These are phyloP conservation scores for Peronospora farinosa DNA, from an alignment of 352 stramenopile species.

Conservation along the genomic window DNA sequence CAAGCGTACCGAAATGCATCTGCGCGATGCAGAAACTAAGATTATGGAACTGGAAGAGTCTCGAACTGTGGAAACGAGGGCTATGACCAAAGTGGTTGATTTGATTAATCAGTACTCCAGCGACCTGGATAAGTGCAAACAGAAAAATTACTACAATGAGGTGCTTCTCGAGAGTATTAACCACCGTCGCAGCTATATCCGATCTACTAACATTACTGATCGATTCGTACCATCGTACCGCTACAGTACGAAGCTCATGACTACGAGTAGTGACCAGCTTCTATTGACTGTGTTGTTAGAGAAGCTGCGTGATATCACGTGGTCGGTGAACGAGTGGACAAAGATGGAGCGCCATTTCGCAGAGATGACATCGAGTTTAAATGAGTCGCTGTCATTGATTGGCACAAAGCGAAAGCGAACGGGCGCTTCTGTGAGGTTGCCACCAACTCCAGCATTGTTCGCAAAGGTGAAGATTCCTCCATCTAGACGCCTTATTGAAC, in stretches of 20 bases:
- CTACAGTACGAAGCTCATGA: slow-evolving; percentile 59
- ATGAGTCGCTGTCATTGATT: slow-evolving; percentile 43
- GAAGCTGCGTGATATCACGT: slow-evolving; percentile 52
- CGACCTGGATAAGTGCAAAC: slow-evolving; percentile 46
- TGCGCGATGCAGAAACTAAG: slow-evolving; percentile 46
- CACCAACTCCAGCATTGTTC: slow-evolving; percentile 40
- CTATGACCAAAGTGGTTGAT: slow-evolving; percentile 46
- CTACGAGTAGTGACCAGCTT: slow-evolving; percentile 60
- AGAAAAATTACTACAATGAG: slow-evolving; percentile 50
- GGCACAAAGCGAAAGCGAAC: slow-evolving; percentile 38
- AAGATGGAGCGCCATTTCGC: slow-evolving; percentile 70
- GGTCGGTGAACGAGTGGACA: slow-evolving; percentile 63
- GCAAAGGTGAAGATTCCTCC: slow-evolving; percentile 54
- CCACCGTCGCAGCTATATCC: slow-evolving; percentile 60
- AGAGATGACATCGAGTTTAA: slow-evolving; percentile 50
- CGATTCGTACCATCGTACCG: slow-evolving; percentile 67
- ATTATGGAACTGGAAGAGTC: slow-evolving; percentile 59
- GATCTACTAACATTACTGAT: slow-evolving; percentile 52
- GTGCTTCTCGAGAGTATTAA: slow-evolving; percentile 59
- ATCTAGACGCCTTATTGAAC: slow-evolving; percentile 58
- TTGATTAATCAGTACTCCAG: slow-evolving; percentile 50
- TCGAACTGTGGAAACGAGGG: slow-evolving; percentile 31
- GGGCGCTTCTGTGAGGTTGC: slow-evolving; percentile 20
- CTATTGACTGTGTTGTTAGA: slow-evolving; percentile 67
- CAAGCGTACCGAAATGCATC: slow-evolving; percentile 49